phyloP scores from a whole-genome alignment of 2,329 filamentous ascomycete species.

The Ophiocordyceps sinensis region DNA sequence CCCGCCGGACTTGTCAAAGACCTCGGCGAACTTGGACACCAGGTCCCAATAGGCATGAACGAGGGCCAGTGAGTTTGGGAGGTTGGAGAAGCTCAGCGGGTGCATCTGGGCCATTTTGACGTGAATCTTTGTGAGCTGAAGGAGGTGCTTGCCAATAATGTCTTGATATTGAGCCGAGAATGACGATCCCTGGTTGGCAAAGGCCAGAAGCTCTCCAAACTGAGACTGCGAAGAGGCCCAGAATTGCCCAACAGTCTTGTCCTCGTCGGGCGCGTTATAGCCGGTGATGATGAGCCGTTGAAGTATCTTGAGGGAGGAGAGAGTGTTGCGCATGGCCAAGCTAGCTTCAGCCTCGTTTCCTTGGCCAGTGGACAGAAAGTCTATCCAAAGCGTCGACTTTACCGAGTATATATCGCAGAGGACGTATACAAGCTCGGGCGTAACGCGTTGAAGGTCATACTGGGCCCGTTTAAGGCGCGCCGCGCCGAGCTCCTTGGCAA shows the following conservation, averaged over 20 bases:
- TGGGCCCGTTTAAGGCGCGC: constrained; percentile 63
- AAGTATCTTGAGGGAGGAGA: constrained; percentile 65
- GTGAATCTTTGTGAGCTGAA: constrained; percentile 87
- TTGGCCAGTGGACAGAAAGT: constrained; percentile 40
- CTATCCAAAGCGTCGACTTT: constrained; percentile 56
- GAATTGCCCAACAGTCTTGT: constrained; percentile 60
- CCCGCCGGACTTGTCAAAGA: constrained; percentile 49
- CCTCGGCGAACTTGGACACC: constrained; percentile 60
- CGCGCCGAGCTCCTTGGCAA: constrained; percentile 81
- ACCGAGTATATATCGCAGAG: constrained; percentile 65
- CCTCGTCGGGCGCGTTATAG: constrained; percentile 72
- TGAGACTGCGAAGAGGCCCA: constrained; percentile 70
- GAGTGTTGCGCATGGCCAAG: constrained; percentile 58
- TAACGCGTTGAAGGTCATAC: constrained; percentile 59
- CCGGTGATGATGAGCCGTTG: constrained; percentile 67
- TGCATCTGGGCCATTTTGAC: constrained; percentile 70
- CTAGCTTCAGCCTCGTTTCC: constrained; percentile 44
- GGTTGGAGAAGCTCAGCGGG: constrained; percentile 65
- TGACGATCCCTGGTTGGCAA: constrained; percentile 42
- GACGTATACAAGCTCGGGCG: constrained; percentile 73
- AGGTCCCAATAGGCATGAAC: constrained; percentile 77
- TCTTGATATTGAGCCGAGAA: constrained; percentile 39
- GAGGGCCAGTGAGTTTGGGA: constrained; percentile 67
- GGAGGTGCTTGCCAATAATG: constrained; percentile 67
- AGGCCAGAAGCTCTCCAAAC: constrained; percentile 59